These are phyloP conservation scores for Silene uniflora DNA, from an alignment of 148 eudicot genomes.

Conservation along the genomic window DNA sequence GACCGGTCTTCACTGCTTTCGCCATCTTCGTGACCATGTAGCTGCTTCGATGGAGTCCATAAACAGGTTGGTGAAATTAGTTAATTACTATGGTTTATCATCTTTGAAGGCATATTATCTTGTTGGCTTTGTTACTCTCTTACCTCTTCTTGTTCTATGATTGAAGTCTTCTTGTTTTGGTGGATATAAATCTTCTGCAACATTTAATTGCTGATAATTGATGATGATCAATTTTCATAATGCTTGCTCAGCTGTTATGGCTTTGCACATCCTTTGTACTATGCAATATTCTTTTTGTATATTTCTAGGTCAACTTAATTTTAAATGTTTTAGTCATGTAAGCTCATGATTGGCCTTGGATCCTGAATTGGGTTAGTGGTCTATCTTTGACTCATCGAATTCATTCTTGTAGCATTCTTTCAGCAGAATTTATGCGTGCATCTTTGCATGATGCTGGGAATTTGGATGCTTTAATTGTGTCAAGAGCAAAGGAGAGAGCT, in stretches of 20 bases:
- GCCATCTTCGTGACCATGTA: conserved; percentile 87
- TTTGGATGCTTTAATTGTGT: conserved; percentile 51
- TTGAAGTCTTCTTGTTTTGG: conserved; percentile 6
- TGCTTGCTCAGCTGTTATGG: background rate
- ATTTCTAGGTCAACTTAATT: background rate
- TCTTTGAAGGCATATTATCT: background rate
- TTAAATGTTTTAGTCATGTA: conserved; percentile 1
- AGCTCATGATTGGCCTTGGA: background rate
- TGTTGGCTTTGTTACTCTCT: background rate
- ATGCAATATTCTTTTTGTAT: background rate
- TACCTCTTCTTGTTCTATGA: background rate
- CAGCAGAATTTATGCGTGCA: conserved; percentile 97
- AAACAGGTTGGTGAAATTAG: conserved; percentile 65
- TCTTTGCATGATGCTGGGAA: conserved; percentile 64
- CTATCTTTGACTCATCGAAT: conserved; percentile 52
- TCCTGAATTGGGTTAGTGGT: conserved; percentile 5
- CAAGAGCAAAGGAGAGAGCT: conserved; percentile 52
- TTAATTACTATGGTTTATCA: conserved; percentile 11
- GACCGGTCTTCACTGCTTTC: conserved; percentile 95
- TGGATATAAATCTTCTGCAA: background rate
- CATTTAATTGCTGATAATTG: conserved; percentile 4
- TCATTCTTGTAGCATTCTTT: conserved; percentile 98
- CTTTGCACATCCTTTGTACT: background rate
- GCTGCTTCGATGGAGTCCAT: conserved; percentile 69
- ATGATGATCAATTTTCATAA: background rate